Evolutionary conservation across 768 basidiomycete genomes (phyloP), one percentile per base, ranked within the genome.

Genomic region (Tricholoma bakamatsutake): DNA sequence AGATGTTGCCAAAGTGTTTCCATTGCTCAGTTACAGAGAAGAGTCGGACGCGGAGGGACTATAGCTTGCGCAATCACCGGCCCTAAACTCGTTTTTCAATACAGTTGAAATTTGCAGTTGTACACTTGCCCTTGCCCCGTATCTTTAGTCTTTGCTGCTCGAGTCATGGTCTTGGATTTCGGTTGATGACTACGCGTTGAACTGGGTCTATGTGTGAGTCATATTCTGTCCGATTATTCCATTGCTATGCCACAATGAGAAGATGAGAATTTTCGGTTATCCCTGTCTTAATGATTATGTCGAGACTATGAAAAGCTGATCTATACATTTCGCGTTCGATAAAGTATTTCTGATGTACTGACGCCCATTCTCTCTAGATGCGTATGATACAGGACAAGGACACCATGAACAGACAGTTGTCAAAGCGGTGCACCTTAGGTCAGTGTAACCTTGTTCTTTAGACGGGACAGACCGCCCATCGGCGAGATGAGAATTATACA

Each of bases 251-350:
- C 40, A 11, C 17, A 17, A 42, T 42, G 17, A 42, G 18, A 37
- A 37, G 69, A 69, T 68, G 67, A 67, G 64, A 66, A 62, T 68
- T 67, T 69, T 68, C 67, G 68, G 69, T 69, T 69, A 69, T 69
- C 69, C 69, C 69, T 69, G 69, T 69, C 69, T 69, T 67, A 69
- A 66, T 48, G 39, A 27, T 50, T 34, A 62, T 69, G 69, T 69
- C 69, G 69, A 69, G 63, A 68, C 57, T 52, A 62, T 65, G 66
- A 67, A 68, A 69, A 68, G 65, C 69, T 68, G 63, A 64, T 50
- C 18, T 45, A 57, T 39, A 8, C 39, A 39, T 37, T 42, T 18
- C 45, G 15, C 5, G 7, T 17, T 7, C 17, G 50, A 15, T 17
- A 34, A 9, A 35, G 5, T 2, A n/a, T 31, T 43, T 47, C 37